These are phyloP conservation scores for Aureobasidium sp. DNA, from an alignment of 2,329 filamentous ascomycete genomes.

Conservation along the genomic window DNA sequence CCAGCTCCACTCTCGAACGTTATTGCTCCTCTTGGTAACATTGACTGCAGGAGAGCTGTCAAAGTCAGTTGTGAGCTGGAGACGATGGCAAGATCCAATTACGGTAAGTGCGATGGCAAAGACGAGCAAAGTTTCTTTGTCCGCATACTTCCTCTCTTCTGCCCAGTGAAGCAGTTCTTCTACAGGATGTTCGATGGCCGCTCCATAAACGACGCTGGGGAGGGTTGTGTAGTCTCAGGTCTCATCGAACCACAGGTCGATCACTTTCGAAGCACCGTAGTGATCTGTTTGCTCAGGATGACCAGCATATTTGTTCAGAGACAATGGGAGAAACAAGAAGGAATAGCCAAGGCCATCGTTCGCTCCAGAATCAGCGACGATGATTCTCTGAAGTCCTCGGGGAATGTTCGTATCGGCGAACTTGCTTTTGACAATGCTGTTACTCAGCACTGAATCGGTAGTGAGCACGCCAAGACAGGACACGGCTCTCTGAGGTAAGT, in stretches of 20 bases:
- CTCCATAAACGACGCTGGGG: conserved; percentile 69
- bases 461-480: too few species aligned
- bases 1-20: too few species aligned
- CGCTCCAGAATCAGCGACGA: conserved; percentile 63
- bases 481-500: too few species aligned
- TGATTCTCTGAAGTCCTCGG: conserved; percentile 63
- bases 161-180: conserved; percentile 79
- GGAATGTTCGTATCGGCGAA: conserved; percentile 90
- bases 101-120: conserved; percentile 75
- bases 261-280: conserved; percentile 50
- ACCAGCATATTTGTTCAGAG: conserved; percentile 68
- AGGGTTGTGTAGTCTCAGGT: conserved; percentile 79
- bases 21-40: too few species aligned
- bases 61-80: background rate
- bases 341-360: conserved; percentile 88
- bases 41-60: conserved; percentile 62
- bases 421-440: conserved; percentile 85
- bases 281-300: conserved; percentile 36
- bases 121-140: conserved; percentile 78
- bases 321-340: conserved; percentile 76
- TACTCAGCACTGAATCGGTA: conserved; percentile 79
- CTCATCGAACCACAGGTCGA: conserved; percentile 75
- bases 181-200: conserved; percentile 67
- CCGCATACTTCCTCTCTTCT: conserved; percentile 70
- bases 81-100: conserved; percentile 24